Conservation (phyloP, 345 rosid genomes). For the Clarkia xantiana region DNA sequence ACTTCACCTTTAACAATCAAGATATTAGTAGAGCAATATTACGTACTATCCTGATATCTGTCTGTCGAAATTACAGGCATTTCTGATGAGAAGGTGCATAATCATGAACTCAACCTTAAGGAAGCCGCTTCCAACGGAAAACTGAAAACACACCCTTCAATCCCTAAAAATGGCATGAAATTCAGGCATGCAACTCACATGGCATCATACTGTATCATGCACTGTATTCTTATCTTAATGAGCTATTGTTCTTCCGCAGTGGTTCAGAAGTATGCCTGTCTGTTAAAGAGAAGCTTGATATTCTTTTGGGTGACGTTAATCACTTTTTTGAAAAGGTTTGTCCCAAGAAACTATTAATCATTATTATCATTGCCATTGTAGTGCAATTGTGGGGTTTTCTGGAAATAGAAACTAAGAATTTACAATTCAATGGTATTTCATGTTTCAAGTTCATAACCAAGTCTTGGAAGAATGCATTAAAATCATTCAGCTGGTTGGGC, state of each 20-base stretch:
- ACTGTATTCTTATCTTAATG: conserved; percentile 5
- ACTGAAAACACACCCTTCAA: conserved; percentile 53
- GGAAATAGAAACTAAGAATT: no score
- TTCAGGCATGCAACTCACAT: conserved; percentile 42
- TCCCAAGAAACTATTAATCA: no score
- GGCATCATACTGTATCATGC: background rate
- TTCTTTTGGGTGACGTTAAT: conserved; percentile 26
- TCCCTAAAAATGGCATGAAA: conserved; percentile 47
- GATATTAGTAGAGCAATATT: background rate
- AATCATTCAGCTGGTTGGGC: no score
- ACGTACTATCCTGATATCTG: background rate
- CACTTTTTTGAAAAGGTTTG: conserved; percentile 56
- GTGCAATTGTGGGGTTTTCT: no score
- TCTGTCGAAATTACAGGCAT: conserved; percentile 22
- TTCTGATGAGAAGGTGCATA: conserved; percentile 39
- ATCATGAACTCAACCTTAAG: conserved; percentile 45
- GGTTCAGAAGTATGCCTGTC: conserved; percentile 63
- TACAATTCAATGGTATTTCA: no score
- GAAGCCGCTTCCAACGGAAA: conserved; percentile 23
- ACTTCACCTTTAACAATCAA: no score
- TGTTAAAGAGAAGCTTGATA: conserved; percentile 32
- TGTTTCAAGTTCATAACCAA: no score
- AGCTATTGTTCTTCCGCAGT: conserved; percentile 20
- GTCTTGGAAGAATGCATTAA: no score
- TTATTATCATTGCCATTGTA: no score